Evolutionary conservation across 2,329 filamentous ascomycete species (phyloP).

Genomic region (Pestalotiopsis sp.): DNA sequence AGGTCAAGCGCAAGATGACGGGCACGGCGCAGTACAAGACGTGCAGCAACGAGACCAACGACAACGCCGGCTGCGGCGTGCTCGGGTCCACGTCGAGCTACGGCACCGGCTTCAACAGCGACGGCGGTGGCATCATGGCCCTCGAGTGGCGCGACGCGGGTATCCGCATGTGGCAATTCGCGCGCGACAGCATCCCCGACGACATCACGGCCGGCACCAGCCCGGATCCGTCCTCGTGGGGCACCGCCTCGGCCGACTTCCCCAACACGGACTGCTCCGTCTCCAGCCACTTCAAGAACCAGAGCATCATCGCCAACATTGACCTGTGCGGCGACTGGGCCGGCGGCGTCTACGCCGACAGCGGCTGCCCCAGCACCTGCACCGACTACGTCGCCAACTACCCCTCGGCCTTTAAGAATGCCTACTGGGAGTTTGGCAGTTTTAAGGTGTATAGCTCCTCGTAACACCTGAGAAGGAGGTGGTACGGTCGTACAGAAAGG

Average conservation of each 20-base stretch:
- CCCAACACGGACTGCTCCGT: constrained; percentile 66
- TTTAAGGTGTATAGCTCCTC: constrained; percentile 60
- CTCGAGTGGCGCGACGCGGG: constrained; percentile 63
- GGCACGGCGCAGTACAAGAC: constrained; percentile 45
- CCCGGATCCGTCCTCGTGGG: constrained; percentile 67
- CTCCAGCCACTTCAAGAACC: constrained; percentile 61
- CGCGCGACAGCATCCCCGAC: constrained; percentile 46
- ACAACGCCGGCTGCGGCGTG: constrained; percentile 63
- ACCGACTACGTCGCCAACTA: constrained; percentile 60
- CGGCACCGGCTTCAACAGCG: constrained; percentile 54
- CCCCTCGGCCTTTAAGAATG: constrained; percentile 57
- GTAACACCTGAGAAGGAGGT: constrained; percentile 13
- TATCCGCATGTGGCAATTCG: constrained; percentile 67
- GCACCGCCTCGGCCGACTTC: constrained; percentile 65
- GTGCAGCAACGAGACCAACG: constrained; percentile 54
- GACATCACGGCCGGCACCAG: constrained; percentile 50
- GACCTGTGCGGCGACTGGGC: constrained; percentile 64
- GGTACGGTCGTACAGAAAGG: not conserved
- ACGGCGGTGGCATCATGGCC: constrained; percentile 61
- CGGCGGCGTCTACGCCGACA: constrained; percentile 47
- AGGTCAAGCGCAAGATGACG: constrained; percentile 56
- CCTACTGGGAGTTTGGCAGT: constrained; percentile 67
- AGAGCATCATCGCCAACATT: constrained; percentile 69
- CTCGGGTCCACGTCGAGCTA: constrained; percentile 44
- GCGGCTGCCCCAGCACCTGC: constrained; percentile 58